Conservation (phyloP, 1,139 yeast genomes). For the Suhomyces kunorum region DNA sequence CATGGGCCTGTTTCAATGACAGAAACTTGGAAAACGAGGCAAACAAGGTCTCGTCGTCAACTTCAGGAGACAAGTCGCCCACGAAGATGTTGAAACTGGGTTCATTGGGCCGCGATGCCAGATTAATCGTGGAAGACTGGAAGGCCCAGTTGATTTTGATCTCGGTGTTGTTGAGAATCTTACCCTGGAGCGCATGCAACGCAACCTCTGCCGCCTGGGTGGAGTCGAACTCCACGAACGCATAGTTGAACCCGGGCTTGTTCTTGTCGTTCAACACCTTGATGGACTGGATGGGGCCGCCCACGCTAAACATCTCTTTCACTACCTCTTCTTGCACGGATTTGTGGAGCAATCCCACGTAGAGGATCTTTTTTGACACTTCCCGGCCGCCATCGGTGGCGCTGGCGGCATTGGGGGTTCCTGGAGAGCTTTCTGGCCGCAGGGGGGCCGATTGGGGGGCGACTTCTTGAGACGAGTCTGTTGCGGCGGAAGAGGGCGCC, state of each 20-base stretch:
- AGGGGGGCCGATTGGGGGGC: no score
- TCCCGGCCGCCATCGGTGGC: slow-evolving; percentile 84
- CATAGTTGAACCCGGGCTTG: slow-evolving; percentile 73
- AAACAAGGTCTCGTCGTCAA: slow-evolving; percentile 72
- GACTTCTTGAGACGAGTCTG: no score
- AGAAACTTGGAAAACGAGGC: slow-evolving; percentile 60
- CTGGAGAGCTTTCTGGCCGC: no score
- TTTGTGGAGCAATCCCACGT: slow-evolving; percentile 75
- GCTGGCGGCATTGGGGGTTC: slow-evolving; percentile 54
- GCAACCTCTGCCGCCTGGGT: slow-evolving; percentile 65
- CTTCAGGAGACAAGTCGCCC: slow-evolving; percentile 83
- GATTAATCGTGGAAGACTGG: slow-evolving; percentile 56
- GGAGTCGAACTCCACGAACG: slow-evolving; percentile 73
- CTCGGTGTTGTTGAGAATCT: slow-evolving; percentile 50
- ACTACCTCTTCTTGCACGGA: slow-evolving; percentile 64
- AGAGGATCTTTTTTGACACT: slow-evolving; percentile 66
- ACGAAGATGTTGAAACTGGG: slow-evolving; percentile 72
- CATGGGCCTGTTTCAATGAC: slow-evolving; percentile 79
- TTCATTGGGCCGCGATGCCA: slow-evolving; percentile 55
- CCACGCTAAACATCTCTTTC: slow-evolving; percentile 60
- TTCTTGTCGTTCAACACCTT: slow-evolving; percentile 78
- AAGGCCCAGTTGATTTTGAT: slow-evolving; percentile 81
- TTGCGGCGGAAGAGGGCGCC: no score
- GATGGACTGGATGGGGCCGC: slow-evolving; percentile 60
- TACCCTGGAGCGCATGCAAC: slow-evolving; percentile 59